A percentile compares a stretch with the other conserved stretches of the same genome.
Conservation (phyloP, 176 grass and related monocot genomes). For the Cenchrus americanus region DNA sequence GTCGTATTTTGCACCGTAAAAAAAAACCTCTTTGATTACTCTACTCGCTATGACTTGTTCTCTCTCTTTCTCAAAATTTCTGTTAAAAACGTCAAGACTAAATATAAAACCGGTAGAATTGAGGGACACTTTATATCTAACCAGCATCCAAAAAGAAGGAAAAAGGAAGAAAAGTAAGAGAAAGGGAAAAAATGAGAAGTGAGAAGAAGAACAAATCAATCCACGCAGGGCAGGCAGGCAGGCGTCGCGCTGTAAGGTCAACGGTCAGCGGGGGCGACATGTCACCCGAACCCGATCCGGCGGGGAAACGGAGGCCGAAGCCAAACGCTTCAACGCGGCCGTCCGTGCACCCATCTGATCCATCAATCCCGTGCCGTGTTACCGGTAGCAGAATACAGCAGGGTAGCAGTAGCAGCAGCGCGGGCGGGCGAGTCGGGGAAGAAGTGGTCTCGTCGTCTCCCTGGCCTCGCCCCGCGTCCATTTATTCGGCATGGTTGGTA, state of each 20-base stretch:
- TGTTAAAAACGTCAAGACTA: background rate
- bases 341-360: background rate
- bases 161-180: background rate
- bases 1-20: no score
- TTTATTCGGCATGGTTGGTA: constrained; percentile 43
- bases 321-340: constrained; percentile 27
- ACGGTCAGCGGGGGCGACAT: constrained; percentile 45
- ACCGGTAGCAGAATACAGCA: background rate
- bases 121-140: background rate
- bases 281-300: constrained; percentile 6
- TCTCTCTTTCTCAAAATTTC: background rate
- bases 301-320: background rate
- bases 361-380: constrained; percentile 23
- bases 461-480: constrained; percentile 18
- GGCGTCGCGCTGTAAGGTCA: constrained; percentile 17
- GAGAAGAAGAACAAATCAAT: background rate
- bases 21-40: no score
- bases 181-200: background rate
- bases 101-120: background rate
- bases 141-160: background rate
- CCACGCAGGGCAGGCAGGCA: background rate
- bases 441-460: background rate
- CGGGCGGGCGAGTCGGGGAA: background rate
- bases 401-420: background rate
- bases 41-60: background rate